Percentiles rank a stretch among this genome's conserved stretches.
These are phyloP conservation scores for Aegilops umbellulata DNA, from an alignment of 176 grass and related monocot species.

Conservation along the genomic window DNA sequence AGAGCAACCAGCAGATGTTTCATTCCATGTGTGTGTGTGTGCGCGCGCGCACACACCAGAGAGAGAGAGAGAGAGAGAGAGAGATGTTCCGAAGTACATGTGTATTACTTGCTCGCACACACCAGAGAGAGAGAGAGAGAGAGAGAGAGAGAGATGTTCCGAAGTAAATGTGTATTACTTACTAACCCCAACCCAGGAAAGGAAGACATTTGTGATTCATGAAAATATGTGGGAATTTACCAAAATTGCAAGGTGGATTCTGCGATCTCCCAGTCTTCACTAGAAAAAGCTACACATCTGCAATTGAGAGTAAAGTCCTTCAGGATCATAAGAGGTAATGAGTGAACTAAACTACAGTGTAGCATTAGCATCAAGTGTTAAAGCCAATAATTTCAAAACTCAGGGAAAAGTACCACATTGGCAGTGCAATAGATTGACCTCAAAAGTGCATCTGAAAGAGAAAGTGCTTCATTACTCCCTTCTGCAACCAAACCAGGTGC, in stretches of 20 bases:
- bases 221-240: conserved; percentile 40
- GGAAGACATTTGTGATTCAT: not conserved
- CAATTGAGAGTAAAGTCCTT: conserved; percentile 30
- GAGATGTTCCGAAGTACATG: not conserved
- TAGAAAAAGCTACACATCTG: conserved; percentile 79
- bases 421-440: conserved; percentile 68
- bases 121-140: no score
- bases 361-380: not conserved
- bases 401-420: conserved; percentile 43
- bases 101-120: not conserved
- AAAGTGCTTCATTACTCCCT: conserved; percentile 75
- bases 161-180: not conserved
- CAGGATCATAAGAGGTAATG: conserved; percentile 3
- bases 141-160: not conserved
- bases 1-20: not conserved
- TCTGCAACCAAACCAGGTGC: conserved; percentile 83
- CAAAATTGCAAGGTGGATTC: conserved; percentile 98
- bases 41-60: not conserved
- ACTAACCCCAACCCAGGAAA: not conserved
- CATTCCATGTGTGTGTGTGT: not conserved
- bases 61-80: no score
- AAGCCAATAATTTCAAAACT: conserved; percentile 33
- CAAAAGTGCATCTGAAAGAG: conserved; percentile 91
- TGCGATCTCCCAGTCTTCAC: conserved; percentile 90
- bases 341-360: conserved; percentile 15